Evolutionary conservation across 306 rosid species (phyloP).

Genomic region (Bauhinia variegata): DNA sequence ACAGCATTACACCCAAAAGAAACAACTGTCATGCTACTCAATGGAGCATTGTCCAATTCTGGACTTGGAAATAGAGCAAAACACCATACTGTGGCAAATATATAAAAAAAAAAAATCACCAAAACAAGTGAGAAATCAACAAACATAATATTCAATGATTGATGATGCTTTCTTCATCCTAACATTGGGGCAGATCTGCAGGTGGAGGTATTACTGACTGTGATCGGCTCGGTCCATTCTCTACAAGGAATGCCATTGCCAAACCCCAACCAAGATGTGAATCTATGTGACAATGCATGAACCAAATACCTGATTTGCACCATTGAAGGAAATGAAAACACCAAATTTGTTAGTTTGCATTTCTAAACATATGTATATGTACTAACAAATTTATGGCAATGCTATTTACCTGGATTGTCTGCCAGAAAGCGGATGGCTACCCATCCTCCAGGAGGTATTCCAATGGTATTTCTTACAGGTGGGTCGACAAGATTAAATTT

Average conservation of each 20-base stretch:
- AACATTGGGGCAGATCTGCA: slow-evolving; percentile 83
- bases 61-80: slow-evolving; percentile 38
- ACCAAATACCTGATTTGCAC: slow-evolving; percentile 75
- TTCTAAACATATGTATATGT: background rate
- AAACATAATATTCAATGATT: slow-evolving; percentile 29
- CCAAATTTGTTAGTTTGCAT: slow-evolving; percentile 26
- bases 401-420: slow-evolving; percentile 79
- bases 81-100: slow-evolving; percentile 20
- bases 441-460: slow-evolving; percentile 96
- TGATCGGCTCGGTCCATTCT: slow-evolving; percentile 74
- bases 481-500: slow-evolving; percentile 82
- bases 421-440: slow-evolving; percentile 90
- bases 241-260: slow-evolving; percentile 75
- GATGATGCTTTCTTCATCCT: slow-evolving; percentile 37
- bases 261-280: slow-evolving; percentile 75
- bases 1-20: slow-evolving; percentile 33
- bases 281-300: slow-evolving; percentile 92
- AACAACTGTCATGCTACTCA: slow-evolving; percentile 34
- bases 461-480: slow-evolving; percentile 80
- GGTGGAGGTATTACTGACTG: slow-evolving; percentile 94
- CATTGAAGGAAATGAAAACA: background rate
- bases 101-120: slow-evolving; percentile 15
- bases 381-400: slow-evolving; percentile 3
- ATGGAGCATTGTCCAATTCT: slow-evolving; percentile 37
- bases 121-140: slow-evolving; percentile 33